Conservation (phyloP, 148 eudicot species). For the Cornus kousa region DNA sequence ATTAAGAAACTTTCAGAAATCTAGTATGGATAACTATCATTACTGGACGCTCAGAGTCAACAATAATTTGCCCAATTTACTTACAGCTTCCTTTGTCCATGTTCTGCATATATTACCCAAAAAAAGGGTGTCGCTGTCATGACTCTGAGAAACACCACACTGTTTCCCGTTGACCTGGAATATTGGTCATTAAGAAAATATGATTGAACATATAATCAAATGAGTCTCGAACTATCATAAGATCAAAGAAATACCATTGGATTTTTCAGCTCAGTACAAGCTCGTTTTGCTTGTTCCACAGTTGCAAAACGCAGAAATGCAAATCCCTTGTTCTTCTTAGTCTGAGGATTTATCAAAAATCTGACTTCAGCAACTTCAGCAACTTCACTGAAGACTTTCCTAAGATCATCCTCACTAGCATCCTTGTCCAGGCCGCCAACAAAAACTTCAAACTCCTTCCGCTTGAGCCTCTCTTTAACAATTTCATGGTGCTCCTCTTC, state of each 20-base stretch:
- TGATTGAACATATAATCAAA: conserved; percentile 27
- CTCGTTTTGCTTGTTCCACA: conserved; percentile 92
- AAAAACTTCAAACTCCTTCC: conserved; percentile 94
- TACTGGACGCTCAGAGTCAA: conserved; percentile 20
- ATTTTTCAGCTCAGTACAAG: conserved; percentile 79
- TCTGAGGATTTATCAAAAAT: conserved; percentile 93
- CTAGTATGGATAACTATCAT: conserved; percentile 18
- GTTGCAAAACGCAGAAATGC: conserved; percentile 98
- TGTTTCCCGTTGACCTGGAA: conserved; percentile 95
- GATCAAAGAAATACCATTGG: conserved; percentile 79
- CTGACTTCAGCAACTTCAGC: conserved; percentile 90
- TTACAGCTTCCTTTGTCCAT: conserved; percentile 98
- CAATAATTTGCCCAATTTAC: conserved; percentile 41
- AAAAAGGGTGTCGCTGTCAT: conserved; percentile 93
- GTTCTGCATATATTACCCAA: conserved; percentile 98
- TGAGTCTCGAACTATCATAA: conserved; percentile 36
- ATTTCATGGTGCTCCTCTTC: conserved; percentile 83
- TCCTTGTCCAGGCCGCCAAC: conserved; percentile 99
- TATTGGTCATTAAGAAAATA: conserved; percentile 35
- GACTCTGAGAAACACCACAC: conserved; percentile 97
- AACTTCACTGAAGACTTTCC: conserved; percentile 77
- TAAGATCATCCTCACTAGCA: conserved; percentile 92
- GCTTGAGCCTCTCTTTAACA: conserved; percentile 83
- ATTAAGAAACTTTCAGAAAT: conserved; percentile 35
- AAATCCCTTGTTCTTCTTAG: conserved; percentile 97